Evolutionary conservation across 495 filamentous ascomycete species (phyloP), one percentile per base, ranked within the genome.

Genomic region (Xylaria longipes): DNA sequence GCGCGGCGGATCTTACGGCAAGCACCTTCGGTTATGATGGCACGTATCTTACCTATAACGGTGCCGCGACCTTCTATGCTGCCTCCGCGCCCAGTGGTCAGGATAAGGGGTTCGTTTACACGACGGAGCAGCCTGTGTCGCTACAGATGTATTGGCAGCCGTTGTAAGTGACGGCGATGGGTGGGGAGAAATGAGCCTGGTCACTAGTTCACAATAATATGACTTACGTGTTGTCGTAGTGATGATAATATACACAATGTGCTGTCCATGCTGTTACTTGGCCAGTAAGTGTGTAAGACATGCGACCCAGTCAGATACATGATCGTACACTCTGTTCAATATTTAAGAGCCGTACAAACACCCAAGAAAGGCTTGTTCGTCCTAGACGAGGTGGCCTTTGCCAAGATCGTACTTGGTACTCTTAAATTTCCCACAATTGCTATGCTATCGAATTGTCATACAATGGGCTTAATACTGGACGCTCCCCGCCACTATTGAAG

Each of bases 21-120:
- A 79, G 84, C 54, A 88, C 88, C 72, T 80, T 80, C 60, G 75
- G 72, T 15, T 74, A 69, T n/a, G 71, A 77, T 52, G 78, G 78
- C 3, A 57, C 69, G 17, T 71, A 70, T 48, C 76, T 91, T 27
- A 77, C 82, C 1, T 89, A 87, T 69, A 43, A 76, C 5, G 86
- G 80, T 35, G 86, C 81, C 61, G 83, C 84, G 17, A 85, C 81
- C 12, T 92, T 89, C 73, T 92, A 86, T 72, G 88, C 89, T 1
- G 83, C 85, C 41, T 86, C 86, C 37, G 80, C 88, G 8, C 89
- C 90, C 17, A 86, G 83, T 69, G 89, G 89, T 11, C 76, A 74
- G 27, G 79, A 77, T 11, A 83, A 86, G 72, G 78, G 73, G 45
- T 74, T 74, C 5, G 74, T 87, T 5, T 84, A 75, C 39, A 79